phyloP scores from a whole-genome alignment of 352 stramenopile species.

The Phytopythium ostracodes region DNA sequence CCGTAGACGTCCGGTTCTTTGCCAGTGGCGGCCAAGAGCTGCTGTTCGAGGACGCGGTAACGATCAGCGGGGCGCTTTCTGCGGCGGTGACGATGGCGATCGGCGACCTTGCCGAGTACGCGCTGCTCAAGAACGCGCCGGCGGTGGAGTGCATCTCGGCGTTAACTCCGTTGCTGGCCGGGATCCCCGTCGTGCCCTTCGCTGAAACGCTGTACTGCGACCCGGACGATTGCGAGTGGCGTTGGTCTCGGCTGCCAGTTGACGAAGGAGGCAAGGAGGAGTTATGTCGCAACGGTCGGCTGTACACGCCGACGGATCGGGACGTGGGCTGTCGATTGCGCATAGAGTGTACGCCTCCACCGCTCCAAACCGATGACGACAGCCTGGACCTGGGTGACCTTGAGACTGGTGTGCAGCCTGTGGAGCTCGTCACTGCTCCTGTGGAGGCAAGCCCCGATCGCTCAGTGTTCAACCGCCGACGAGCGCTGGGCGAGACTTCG shows the following conservation, averaged over 20 bases:
- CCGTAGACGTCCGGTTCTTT: constrained; percentile 39
- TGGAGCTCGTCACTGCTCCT: constrained; percentile 23
- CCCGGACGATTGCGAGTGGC: constrained; percentile 58
- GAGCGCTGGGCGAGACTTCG: constrained; percentile 15
- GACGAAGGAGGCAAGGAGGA: constrained; percentile 6
- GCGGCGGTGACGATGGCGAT: constrained; percentile 35
- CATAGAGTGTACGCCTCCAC: constrained; percentile 51
- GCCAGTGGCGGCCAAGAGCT: constrained; percentile 29
- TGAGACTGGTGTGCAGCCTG: background rate
- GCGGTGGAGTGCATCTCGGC: constrained; percentile 39
- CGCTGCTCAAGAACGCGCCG: constrained; percentile 56
- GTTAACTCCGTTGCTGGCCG: constrained; percentile 37
- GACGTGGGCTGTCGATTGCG: constrained; percentile 45
- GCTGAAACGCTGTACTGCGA: constrained; percentile 58
- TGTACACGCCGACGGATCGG: constrained; percentile 36
- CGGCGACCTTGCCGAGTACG: constrained; percentile 32
- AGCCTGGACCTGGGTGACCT: background rate
- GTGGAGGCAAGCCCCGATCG: constrained; percentile 48
- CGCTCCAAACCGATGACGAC: background rate
- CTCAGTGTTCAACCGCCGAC: constrained; percentile 42
- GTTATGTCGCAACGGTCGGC: constrained; percentile 16
- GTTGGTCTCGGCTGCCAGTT: constrained; percentile 42
- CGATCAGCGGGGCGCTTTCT: constrained; percentile 41
- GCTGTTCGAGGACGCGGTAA: constrained; percentile 15
- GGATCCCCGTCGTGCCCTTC: constrained; percentile 41